phyloP scores from a whole-genome alignment of 2,329 filamentous ascomycete genomes.

The Chrysosporium keratinophilum region DNA sequence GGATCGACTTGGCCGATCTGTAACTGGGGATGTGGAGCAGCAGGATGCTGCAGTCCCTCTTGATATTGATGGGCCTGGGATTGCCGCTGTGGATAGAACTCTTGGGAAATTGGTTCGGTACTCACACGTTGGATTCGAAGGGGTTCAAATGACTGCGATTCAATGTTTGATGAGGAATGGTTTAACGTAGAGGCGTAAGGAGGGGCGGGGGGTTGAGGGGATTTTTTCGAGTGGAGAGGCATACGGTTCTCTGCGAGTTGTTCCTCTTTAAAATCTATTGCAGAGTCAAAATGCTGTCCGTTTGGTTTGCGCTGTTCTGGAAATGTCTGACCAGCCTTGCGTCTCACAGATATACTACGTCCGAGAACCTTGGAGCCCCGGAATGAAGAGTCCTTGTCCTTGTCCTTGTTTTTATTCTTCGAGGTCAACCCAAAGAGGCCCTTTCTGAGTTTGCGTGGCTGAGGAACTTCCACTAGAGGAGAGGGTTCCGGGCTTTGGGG shows the following conservation, averaged over 20 bases:
- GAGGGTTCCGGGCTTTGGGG: conserved; percentile 14
- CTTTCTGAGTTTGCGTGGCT: conserved; percentile 16
- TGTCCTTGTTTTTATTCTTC: conserved; percentile 15
- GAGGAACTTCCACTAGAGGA: conserved; percentile 14
- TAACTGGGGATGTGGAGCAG: conserved; percentile 16
- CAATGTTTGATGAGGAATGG: conserved; percentile 17
- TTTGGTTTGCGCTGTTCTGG: conserved; percentile 5
- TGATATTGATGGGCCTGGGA: conserved; percentile 15
- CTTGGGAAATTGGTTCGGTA: conserved; percentile 16
- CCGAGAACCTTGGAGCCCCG: conserved; percentile 17
- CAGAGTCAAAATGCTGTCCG: conserved; percentile 12
- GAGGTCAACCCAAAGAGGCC: conserved; percentile 21
- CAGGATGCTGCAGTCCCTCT: conserved; percentile 14
- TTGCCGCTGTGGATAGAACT: conserved; percentile 19
- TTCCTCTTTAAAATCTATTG: conserved; percentile 11
- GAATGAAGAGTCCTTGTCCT: conserved; percentile 11
- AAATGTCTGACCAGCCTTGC: conserved; percentile 17
- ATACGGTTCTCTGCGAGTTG: conserved; percentile 9
- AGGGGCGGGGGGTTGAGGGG: conserved; percentile 9
- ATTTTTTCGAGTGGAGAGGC: conserved; percentile 14
- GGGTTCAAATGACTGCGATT: conserved; percentile 15
- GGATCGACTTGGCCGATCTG: conserved; percentile 21
- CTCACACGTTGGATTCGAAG: conserved; percentile 18
- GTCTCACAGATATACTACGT: conserved; percentile 22
- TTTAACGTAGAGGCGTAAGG: conserved; percentile 17